Base-by-base conservation (phyloP, 2,329 filamentous ascomycete species). In the Pyricularia pennisetigena region DNA sequence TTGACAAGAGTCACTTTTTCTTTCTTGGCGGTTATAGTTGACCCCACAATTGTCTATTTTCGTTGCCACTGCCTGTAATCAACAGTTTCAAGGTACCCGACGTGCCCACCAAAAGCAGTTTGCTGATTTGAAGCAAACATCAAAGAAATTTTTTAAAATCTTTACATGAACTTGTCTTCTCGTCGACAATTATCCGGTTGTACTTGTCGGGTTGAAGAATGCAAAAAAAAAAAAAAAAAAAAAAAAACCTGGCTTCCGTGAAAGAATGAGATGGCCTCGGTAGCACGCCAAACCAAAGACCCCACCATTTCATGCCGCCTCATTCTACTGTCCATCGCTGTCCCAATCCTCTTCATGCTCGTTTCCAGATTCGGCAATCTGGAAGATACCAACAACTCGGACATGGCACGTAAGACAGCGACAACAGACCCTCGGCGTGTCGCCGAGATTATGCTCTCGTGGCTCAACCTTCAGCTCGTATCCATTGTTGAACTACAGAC, bases 361-460 rank as follows among this genome's bases (percentile, higher is more conserved):
- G 23, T 62, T 62, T 62, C 59, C 59, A 28, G 9, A 28, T 28
- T 26, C 8, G 59, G 24, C 23, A 62, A 28, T 16, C 24, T 2
- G 24, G 9, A 20, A 28, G 29, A 16, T 10, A 28, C 26, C 24
- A 1, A 12, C 24, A 16, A 23, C 20, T 26, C 12, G 24, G 24
- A 62, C 65, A 67, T 67, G 66, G 23, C 57, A 8, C 23, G 24
- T n/a, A 12, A 20, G 2, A 10, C 23, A n/a, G 66, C 35, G 12
- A 8, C 30, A 8, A 16, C 24, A 24, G 66, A 67, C 30, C 74
- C 78, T 14, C 73, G 73, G 66, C 74, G 72, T 2, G 79, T 79
- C n/a, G 81, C 80, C 12, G 71, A 75, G 54, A 73, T 78, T 12
- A 76, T 83, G 71, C 74, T 82, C 26, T 76, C 78, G 0, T 78